Evolutionary conservation across 177 flowering plant species (phyloP).

Genomic region (Vitis hybrid): DNA sequence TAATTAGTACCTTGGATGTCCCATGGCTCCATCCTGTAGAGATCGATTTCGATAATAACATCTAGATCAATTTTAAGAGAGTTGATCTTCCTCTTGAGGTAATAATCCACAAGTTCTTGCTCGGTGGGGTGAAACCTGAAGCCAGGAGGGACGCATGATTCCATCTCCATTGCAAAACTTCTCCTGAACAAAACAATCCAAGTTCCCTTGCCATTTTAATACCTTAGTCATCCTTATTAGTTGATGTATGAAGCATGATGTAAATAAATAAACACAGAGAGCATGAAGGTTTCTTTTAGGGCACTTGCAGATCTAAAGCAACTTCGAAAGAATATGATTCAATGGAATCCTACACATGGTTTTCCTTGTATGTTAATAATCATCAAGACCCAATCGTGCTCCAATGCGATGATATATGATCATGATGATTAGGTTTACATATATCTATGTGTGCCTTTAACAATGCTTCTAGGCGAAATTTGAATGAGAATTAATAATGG

Average conservation of each 20-base stretch:
- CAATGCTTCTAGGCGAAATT: slow-evolving; percentile 1
- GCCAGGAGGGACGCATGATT: slow-evolving; percentile 78
- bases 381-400: not conserved
- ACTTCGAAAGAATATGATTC: not conserved
- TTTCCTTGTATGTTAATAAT: not conserved
- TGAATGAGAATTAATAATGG: not conserved
- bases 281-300: slow-evolving; percentile 3
- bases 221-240: no score
- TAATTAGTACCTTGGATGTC: slow-evolving; percentile 75
- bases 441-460: slow-evolving; percentile 5
- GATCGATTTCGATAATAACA: slow-evolving; percentile 80
- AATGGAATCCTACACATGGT: not conserved
- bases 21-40: slow-evolving; percentile 94
- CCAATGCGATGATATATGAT: not conserved
- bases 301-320: not conserved
- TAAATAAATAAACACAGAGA: not conserved
- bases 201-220: no score
- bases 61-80: slow-evolving; percentile 68
- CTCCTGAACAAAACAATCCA: slow-evolving; percentile 3
- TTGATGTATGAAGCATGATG: no score
- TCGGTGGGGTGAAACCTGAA: slow-evolving; percentile 96
- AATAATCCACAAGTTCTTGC: slow-evolving; percentile 92
- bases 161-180: slow-evolving; percentile 36
- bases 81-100: slow-evolving; percentile 67
- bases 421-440: slow-evolving; percentile 8